Evolutionary conservation across 2,329 filamentous ascomycete genomes (phyloP).

Genomic region (Colletotrichum falcatum): DNA sequence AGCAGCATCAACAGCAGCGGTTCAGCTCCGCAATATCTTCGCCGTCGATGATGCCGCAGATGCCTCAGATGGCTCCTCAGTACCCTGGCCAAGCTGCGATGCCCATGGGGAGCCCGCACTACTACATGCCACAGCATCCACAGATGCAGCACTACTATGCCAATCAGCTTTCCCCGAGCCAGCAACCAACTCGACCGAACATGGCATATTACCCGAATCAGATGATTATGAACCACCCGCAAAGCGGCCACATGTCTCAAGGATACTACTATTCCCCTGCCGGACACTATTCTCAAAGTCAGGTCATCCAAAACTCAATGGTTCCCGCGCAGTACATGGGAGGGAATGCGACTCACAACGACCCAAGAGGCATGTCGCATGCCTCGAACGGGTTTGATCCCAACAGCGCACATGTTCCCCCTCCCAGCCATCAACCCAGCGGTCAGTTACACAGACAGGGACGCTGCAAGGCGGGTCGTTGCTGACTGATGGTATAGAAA

Average conservation of each 20-base stretch:
- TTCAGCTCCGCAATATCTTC: slow-evolving; percentile 49
- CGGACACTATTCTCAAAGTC: slow-evolving; percentile 53
- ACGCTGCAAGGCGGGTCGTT: no score
- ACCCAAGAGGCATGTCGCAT: slow-evolving; percentile 44
- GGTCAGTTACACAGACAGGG: background rate
- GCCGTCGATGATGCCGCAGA: slow-evolving; percentile 53
- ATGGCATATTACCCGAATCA: slow-evolving; percentile 59
- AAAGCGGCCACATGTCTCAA: slow-evolving; percentile 48
- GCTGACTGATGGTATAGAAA: slow-evolving; percentile 15
- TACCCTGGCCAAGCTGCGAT: slow-evolving; percentile 55
- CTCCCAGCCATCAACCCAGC: slow-evolving; percentile 2
- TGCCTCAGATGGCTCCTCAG: slow-evolving; percentile 53
- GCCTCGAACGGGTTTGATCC: slow-evolving; percentile 41
- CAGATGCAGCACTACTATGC: slow-evolving; percentile 60
- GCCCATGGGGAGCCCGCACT: slow-evolving; percentile 56
- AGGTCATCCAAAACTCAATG: slow-evolving; percentile 49
- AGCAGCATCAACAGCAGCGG: slow-evolving; percentile 50
- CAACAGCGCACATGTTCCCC: background rate
- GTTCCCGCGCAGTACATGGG: slow-evolving; percentile 52
- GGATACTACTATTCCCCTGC: slow-evolving; percentile 60
- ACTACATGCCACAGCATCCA: slow-evolving; percentile 60
- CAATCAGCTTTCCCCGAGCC: slow-evolving; percentile 53
- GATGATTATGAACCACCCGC: slow-evolving; percentile 56
- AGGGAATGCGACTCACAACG: slow-evolving; percentile 43
- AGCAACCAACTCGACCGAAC: slow-evolving; percentile 50